phyloP scores from a whole-genome alignment of 169 alveolate genomes.

The Plasmodium vinckei region DNA sequence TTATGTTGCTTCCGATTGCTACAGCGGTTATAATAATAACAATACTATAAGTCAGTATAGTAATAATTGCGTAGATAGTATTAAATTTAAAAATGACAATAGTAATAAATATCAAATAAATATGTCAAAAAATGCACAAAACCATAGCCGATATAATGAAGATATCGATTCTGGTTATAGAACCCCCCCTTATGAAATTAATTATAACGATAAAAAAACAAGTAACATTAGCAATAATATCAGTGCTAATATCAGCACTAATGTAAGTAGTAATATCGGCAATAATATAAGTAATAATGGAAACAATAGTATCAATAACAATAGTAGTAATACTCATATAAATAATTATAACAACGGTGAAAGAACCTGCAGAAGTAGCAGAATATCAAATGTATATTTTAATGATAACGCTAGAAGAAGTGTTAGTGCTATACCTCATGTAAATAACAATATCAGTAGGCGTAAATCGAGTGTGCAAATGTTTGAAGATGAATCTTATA shows the following conservation, averaged over 20 bases:
- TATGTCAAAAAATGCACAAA: conserved; percentile 7
- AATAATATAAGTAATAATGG: not conserved
- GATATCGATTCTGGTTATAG: conserved; percentile 22
- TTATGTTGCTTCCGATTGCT: not conserved
- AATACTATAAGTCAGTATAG: not conserved
- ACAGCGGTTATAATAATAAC: conserved; percentile 9
- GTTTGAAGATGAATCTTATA: conserved; percentile 17
- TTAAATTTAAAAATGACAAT: conserved; percentile 21
- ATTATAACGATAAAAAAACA: conserved; percentile 5
- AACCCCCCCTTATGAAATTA: conserved; percentile 35
- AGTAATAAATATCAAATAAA: conserved; percentile 7
- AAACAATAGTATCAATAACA: conserved; percentile 8
- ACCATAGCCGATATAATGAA: conserved; percentile 35
- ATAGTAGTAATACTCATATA: not conserved
- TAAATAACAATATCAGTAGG: conserved; percentile 31
- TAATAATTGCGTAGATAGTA: conserved; percentile 8
- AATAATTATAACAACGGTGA: not conserved
- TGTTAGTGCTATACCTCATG: conserved; percentile 66
- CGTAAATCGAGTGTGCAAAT: conserved; percentile 13
- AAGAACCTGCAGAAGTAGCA: conserved; percentile 45
- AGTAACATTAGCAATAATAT: not conserved
- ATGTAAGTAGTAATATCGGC: not conserved
- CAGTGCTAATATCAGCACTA: not conserved
- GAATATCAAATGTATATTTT: conserved; percentile 63
- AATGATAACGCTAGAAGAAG: conserved; percentile 73